phyloP scores from a whole-genome alignment of 1,284 basidiomycete species.

The Pterulicium gracile region DNA sequence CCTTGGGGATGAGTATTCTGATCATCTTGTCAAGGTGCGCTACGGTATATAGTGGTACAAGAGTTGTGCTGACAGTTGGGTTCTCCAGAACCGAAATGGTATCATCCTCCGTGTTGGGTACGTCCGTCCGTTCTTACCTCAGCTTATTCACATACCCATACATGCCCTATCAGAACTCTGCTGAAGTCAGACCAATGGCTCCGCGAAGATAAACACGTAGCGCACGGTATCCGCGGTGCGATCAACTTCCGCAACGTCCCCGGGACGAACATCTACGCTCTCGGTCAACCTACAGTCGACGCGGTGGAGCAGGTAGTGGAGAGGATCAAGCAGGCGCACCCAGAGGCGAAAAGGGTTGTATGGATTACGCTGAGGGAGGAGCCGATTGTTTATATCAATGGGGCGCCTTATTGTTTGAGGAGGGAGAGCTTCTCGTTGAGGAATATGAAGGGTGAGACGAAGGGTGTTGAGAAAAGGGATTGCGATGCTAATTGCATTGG shows the following conservation, averaged over 20 bases:
- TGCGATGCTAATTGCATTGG: slow-evolving; percentile 7
- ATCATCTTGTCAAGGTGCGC: slow-evolving; percentile 78
- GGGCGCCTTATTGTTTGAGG: slow-evolving; percentile 70
- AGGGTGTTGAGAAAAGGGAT: neutral
- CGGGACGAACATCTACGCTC: slow-evolving; percentile 79
- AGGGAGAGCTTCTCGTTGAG: slow-evolving; percentile 73
- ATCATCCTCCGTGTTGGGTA: slow-evolving; percentile 86
- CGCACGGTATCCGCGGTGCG: slow-evolving; percentile 75
- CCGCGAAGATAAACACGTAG: slow-evolving; percentile 53
- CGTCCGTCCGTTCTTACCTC: slow-evolving; percentile 14
- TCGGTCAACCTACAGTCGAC: slow-evolving; percentile 87
- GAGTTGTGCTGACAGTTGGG: too few species aligned
- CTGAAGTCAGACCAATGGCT: slow-evolving; percentile 91
- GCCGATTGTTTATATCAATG: slow-evolving; percentile 92
- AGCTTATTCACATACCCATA: slow-evolving; percentile 1
- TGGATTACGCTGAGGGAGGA: slow-evolving; percentile 96
- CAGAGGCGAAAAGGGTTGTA: slow-evolving; percentile 53
- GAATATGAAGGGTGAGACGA: slow-evolving; percentile 68
- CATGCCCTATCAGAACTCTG: slow-evolving; percentile 46
- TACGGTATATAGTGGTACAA: neutral
- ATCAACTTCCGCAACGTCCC: slow-evolving; percentile 91
- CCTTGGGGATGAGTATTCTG: slow-evolving; percentile 89
- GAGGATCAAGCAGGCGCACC: slow-evolving; percentile 54
- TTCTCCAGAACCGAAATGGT: slow-evolving; percentile 73
- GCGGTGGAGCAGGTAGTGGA: slow-evolving; percentile 81